phyloP scores from a whole-genome alignment of 768 basidiomycete genomes.

The Lactarius hengduanensis region DNA sequence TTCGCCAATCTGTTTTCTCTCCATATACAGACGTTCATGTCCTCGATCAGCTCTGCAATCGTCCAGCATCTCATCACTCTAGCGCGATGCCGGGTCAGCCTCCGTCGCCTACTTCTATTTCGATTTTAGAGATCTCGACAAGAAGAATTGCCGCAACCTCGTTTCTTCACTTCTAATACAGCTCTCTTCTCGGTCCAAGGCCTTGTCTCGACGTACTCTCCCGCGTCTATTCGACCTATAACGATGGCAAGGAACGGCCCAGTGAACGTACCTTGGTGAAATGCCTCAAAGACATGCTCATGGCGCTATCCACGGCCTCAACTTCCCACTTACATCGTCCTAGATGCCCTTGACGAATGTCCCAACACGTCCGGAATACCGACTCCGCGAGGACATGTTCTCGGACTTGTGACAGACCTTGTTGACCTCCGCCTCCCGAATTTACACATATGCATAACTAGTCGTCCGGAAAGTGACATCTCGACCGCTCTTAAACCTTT shows the following conservation, averaged over 20 bases:
- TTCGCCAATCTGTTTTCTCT: no score
- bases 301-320: neutral
- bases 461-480: neutral
- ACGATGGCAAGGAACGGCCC: neutral
- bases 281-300: constrained; percentile 1
- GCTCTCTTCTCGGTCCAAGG: neutral
- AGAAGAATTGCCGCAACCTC: neutral
- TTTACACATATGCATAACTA: neutral
- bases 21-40: no score
- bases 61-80: neutral
- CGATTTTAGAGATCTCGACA: neutral
- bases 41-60: neutral
- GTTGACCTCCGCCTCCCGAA: neutral
- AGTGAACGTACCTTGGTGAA: neutral
- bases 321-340: neutral
- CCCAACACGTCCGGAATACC: neutral
- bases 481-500: neutral
- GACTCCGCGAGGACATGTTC: neutral
- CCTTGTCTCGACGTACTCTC: neutral
- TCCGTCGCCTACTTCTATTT: neutral
- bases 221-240: neutral
- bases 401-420: neutral
- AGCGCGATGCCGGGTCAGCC: neutral
- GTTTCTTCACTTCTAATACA: neutral
- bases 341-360: neutral